Percentiles rank a stretch among this genome's conserved stretches.
These are phyloP conservation scores for Sarocladiaceae sp. DNA, from an alignment of 2,329 filamentous ascomycete genomes.

Conservation along the genomic window DNA sequence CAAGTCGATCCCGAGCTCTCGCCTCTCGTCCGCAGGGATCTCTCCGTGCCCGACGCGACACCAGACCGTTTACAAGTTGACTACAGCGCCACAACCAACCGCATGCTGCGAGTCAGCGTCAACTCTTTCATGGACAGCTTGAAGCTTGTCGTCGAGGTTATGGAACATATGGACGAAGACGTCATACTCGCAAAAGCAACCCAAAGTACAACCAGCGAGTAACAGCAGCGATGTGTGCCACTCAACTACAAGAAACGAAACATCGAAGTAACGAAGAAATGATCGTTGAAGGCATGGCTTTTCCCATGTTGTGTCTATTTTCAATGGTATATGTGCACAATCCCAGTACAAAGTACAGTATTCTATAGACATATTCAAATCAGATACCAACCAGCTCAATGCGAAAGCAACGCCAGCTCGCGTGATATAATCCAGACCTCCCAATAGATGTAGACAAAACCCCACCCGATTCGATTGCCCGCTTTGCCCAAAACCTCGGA, in stretches of 20 bases:
- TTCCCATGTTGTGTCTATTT: slow-evolving; percentile 4
- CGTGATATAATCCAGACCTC: slow-evolving; percentile 2
- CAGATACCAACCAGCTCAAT: neutral
- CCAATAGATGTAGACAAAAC: neutral
- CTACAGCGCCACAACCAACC: slow-evolving; percentile 87
- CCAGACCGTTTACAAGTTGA: slow-evolving; percentile 41
- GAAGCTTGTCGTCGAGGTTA: slow-evolving; percentile 78
- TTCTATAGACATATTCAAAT: slow-evolving; percentile 6
- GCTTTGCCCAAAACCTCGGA: neutral
- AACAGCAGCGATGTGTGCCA: too few relatives aligned
- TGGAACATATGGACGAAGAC: slow-evolving; percentile 86
- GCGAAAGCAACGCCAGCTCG: neutral
- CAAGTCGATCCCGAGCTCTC: slow-evolving; percentile 88
- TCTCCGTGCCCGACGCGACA: slow-evolving; percentile 48
- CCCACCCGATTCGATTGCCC: neutral
- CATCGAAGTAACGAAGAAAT: neutral
- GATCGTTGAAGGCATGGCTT: neutral
- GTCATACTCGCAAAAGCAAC: slow-evolving; percentile 47
- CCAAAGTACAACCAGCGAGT: neutral
- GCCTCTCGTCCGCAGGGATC: slow-evolving; percentile 69
- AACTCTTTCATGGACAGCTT: slow-evolving; percentile 95
- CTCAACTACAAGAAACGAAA: slow-evolving; percentile 15
- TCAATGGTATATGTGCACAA: slow-evolving; percentile 4
- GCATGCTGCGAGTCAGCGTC: slow-evolving; percentile 93
- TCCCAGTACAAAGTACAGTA: neutral